Evolutionary conservation across 257 asterid genomes (phyloP).

Genomic region (Capsicum rhomboideum): DNA sequence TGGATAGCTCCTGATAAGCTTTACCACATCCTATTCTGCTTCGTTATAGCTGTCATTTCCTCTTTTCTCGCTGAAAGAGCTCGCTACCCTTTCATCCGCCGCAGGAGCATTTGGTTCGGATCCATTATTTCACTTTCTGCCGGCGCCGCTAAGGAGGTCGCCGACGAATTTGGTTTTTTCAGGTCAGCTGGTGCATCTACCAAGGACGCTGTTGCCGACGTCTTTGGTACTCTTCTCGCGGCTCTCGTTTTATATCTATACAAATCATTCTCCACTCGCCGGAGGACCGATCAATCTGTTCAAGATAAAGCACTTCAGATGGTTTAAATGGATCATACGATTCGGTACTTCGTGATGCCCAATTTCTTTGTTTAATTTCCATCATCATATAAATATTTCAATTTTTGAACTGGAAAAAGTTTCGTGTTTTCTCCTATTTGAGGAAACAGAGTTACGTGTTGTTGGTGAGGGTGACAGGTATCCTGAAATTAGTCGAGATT

Average conservation of each 20-base stretch:
- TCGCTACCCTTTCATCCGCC: constrained; percentile 53
- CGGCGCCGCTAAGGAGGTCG: constrained; percentile 77
- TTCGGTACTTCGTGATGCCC: background rate
- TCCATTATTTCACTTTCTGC: constrained; percentile 48
- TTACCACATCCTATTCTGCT: constrained; percentile 63
- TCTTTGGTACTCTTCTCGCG: constrained; percentile 50
- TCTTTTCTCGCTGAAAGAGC: constrained; percentile 37
- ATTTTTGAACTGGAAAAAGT: background rate
- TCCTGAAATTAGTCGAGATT: no score
- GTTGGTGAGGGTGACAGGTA: no score
- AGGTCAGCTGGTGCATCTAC: constrained; percentile 73
- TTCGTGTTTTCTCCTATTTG: background rate
- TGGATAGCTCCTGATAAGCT: constrained; percentile 77
- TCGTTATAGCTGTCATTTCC: constrained; percentile 41
- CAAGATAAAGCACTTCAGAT: constrained; percentile 33
- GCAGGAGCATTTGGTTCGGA: constrained; percentile 61
- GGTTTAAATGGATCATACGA: constrained; percentile 13
- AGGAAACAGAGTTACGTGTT: no score
- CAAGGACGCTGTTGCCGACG: constrained; percentile 64
- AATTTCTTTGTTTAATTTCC: background rate
- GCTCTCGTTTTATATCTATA: constrained; percentile 29
- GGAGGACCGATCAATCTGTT: constrained; percentile 14
- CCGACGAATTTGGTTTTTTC: constrained; percentile 74
- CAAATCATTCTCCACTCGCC: constrained; percentile 3
- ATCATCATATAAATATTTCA: background rate